phyloP scores from a whole-genome alignment of 1,284 basidiomycete species.

The Malassezia psittaci region DNA sequence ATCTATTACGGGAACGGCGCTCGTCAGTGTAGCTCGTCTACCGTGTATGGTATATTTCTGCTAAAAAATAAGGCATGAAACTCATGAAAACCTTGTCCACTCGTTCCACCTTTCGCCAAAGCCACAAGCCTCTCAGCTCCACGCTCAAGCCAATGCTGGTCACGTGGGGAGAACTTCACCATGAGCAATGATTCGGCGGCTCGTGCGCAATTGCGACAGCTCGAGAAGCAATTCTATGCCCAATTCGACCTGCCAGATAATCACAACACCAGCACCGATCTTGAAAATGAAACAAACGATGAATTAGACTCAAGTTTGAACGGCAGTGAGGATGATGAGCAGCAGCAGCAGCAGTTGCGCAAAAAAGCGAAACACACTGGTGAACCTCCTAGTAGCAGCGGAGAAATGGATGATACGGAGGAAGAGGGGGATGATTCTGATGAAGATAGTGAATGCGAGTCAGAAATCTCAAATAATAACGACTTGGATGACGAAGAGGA shows the following conservation, averaged over 20 bases:
- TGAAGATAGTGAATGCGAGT: not conserved
- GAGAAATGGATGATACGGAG: not conserved
- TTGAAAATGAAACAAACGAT: not conserved
- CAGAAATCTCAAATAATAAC: not conserved
- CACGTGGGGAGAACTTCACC: not conserved
- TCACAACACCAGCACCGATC: not conserved
- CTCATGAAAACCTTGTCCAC: too few relatives aligned
- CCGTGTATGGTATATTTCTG: too few relatives aligned
- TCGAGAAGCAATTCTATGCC: slow-evolving; percentile 14
- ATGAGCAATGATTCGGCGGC: not conserved
- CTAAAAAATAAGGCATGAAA: too few relatives aligned
- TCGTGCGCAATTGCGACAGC: slow-evolving; percentile 12
- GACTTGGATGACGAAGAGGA: slow-evolving; percentile 11
- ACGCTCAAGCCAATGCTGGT: too few relatives aligned
- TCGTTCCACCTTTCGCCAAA: too few relatives aligned
- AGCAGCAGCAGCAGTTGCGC: too few relatives aligned
- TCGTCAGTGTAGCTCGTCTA: too few relatives aligned
- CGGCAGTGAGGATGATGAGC: not conserved
- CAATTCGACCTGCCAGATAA: slow-evolving; percentile 8
- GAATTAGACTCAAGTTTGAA: not conserved
- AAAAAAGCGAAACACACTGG: too few relatives aligned
- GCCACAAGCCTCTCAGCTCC: too few relatives aligned
- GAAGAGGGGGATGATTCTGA: not conserved
- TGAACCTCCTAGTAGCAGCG: too few relatives aligned
- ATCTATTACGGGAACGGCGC: too few relatives aligned